Conservation (phyloP, 345 rosid species). For the Mercurialis annua region DNA sequence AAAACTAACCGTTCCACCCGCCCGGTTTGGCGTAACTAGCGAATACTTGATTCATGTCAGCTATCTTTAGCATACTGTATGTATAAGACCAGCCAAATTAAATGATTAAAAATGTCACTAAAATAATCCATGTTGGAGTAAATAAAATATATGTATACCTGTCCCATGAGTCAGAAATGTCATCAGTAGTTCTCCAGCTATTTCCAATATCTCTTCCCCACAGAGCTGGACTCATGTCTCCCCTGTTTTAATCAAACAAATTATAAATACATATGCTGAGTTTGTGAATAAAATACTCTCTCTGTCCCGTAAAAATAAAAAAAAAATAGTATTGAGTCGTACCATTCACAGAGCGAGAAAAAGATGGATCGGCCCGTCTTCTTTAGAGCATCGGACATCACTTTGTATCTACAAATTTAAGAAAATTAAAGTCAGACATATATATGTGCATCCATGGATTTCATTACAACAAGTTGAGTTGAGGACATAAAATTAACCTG, state of each 20-base stretch:
- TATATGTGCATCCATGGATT: neutral
- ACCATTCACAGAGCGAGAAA: conserved; percentile 48
- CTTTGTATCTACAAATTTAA: conserved; percentile 20
- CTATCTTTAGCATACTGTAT: conserved; percentile 15
- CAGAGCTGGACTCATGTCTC: conserved; percentile 19
- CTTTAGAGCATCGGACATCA: conserved; percentile 35
- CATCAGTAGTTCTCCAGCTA: conserved; percentile 29
- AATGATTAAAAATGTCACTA: no score
- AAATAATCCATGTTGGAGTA: no score
- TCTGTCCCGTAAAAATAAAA: no score
- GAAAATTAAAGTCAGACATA: neutral
- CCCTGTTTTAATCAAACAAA: conserved; percentile 11
- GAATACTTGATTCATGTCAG: conserved; percentile 23
- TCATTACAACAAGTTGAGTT: no score
- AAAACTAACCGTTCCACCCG: conserved; percentile 28
- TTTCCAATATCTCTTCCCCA: conserved; percentile 25
- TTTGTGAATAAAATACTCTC: neutral
- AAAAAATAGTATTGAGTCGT: neutral
- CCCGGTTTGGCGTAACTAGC: conserved; percentile 25
- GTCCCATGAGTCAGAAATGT: conserved; percentile 24
- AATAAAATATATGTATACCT: neutral
- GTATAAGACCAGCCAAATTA: no score
- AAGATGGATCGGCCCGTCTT: conserved; percentile 39
- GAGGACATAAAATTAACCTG: conserved; percentile 18
- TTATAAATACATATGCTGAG: neutral